These are phyloP conservation scores for Oryza coarctata DNA, from an alignment of 176 grass and related monocot species.

Conservation along the genomic window DNA sequence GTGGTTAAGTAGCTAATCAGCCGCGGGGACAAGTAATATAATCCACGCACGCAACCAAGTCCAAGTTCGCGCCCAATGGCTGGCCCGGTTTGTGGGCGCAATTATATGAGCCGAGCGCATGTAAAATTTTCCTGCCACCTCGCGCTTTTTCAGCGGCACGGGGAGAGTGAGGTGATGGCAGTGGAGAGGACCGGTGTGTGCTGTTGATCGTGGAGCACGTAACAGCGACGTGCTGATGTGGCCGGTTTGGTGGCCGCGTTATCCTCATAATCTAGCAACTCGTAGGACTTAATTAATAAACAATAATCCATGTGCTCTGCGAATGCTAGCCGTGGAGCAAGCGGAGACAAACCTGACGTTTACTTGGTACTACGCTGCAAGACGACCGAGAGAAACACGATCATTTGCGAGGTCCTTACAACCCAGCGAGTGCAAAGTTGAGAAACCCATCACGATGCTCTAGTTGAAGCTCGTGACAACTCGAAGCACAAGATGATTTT, in stretches of 20 bases:
- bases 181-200: not conserved
- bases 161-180: not conserved
- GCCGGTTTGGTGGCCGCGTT: not conserved
- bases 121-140: too few relatives aligned
- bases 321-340: not conserved
- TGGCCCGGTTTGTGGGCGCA: constrained; percentile 7
- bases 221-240: constrained; percentile 35
- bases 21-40: too few relatives aligned
- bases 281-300: not conserved
- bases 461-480: too few relatives aligned
- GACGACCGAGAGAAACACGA: not conserved
- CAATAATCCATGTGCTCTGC: not conserved
- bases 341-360: constrained; percentile 21
- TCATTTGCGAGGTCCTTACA: not conserved
- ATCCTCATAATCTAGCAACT: not conserved
- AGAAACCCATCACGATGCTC: too few relatives aligned
- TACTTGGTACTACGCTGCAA: not conserved
- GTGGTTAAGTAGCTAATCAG: too few relatives aligned
- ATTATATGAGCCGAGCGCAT: not conserved
- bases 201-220: constrained; percentile 29
- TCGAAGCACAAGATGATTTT: too few relatives aligned
- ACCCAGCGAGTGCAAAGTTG: too few relatives aligned
- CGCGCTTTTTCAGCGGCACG: not conserved
- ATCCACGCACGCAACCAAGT: not conserved
- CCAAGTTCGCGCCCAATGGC: constrained; percentile 26